Evolutionary conservation across 192 early-diverging fungal genomes (phyloP).

Genomic region (Backusella morwellensis): DNA sequence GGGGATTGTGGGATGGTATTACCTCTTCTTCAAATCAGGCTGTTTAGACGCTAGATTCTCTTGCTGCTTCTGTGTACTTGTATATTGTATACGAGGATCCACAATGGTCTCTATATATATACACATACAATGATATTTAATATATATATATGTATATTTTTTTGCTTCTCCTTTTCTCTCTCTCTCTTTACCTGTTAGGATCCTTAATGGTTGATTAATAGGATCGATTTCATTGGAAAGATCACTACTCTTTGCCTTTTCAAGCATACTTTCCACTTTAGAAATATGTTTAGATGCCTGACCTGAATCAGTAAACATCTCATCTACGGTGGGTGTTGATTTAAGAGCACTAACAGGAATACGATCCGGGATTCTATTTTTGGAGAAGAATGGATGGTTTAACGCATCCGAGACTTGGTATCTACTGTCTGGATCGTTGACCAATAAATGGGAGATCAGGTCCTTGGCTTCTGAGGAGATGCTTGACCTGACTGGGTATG

Average conservation of each 20-base stretch:
- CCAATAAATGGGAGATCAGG: conserved; percentile 69
- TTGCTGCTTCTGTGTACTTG: not conserved
- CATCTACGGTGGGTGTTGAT: not conserved
- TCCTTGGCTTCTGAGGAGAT: conserved; percentile 62
- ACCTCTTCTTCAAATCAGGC: not conserved
- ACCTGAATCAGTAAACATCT: not conserved
- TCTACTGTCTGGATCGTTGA: conserved; percentile 55
- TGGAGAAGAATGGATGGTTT: not conserved
- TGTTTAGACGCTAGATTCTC: not conserved
- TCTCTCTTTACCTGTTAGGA: not conserved
- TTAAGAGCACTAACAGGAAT: not conserved
- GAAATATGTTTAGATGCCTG: not conserved
- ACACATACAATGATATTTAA: not conserved
- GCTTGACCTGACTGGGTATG: conserved; percentile 30
- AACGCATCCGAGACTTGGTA: not conserved
- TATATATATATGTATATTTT: not conserved
- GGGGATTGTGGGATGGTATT: not conserved
- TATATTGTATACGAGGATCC: not conserved
- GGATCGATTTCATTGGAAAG: not conserved
- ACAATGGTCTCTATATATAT: not conserved
- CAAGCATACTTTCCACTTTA: not conserved
- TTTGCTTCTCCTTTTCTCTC: not conserved
- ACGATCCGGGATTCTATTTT: not conserved
- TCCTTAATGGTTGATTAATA: not conserved
- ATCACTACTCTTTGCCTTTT: not conserved